These are phyloP conservation scores for Phaeophleospora eucalypticola DNA, from an alignment of 2,329 filamentous ascomycete species.

Conservation along the genomic window DNA sequence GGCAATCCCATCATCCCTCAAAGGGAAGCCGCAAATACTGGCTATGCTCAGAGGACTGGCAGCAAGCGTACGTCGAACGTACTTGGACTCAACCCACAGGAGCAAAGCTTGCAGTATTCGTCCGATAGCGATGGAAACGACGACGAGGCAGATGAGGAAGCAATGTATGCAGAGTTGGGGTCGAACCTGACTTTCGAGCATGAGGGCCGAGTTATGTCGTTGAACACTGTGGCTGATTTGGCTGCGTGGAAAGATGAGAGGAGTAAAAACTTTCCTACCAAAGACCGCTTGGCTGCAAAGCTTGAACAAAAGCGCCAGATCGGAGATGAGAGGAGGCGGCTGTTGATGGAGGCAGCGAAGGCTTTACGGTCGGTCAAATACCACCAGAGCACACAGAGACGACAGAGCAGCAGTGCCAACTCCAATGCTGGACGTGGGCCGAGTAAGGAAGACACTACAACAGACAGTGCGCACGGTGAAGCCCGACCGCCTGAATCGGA, in stretches of 20 bases:
- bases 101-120: conserved; percentile 17
- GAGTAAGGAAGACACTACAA: neutral
- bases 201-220: conserved; percentile 50
- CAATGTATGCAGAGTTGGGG: conserved; percentile 37
- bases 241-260: conserved; percentile 77
- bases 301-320: conserved; percentile 27
- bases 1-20: conserved; percentile 22
- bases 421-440: too few species aligned
- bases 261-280: conserved; percentile 74
- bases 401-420: neutral
- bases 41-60: neutral
- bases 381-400: too few species aligned
- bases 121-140: conserved; percentile 52
- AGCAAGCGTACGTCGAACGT: conserved; percentile 60
- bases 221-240: conserved; percentile 62
- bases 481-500: conserved; percentile 3
- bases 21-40: neutral
- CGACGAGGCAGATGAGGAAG: conserved; percentile 68
- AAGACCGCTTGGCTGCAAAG: conserved; percentile 61
- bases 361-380: conserved; percentile 7
- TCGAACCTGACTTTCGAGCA: conserved; percentile 47
- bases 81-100: conserved; percentile 61
- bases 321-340: conserved; percentile 31
- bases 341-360: conserved; percentile 29
- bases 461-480: neutral